A percentile compares a stretch with the other conserved stretches of the same genome.
phyloP scores from a whole-genome alignment of 306 rosid species.

The Pueraria montana region DNA sequence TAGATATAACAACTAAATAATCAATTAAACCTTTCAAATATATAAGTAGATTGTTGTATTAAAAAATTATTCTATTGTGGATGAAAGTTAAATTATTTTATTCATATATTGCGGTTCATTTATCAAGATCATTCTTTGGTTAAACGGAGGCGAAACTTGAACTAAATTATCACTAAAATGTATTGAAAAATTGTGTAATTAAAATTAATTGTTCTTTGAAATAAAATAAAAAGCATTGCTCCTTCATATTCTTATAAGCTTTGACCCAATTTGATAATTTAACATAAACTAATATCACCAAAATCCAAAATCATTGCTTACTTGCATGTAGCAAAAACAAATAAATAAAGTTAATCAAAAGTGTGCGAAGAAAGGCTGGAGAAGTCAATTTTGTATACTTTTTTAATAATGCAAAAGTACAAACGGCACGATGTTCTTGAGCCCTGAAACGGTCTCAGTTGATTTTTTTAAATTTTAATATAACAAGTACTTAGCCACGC shows the following conservation, averaged over 20 bases:
- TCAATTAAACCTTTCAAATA: not conserved
- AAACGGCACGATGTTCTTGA: slow-evolving; percentile 32
- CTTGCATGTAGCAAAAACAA: not conserved
- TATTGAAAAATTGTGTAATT: not conserved
- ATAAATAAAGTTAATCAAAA: not conserved
- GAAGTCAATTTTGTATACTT: not conserved
- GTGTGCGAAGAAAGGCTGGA: not conserved
- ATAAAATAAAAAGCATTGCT: not conserved
- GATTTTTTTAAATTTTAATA: not conserved
- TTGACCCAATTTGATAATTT: not conserved
- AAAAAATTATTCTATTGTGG: not conserved
- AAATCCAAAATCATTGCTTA: not conserved
- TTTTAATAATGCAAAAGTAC: slow-evolving; percentile 2
- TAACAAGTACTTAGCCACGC: not conserved
- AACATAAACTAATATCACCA: not conserved
- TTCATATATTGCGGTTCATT: not conserved
- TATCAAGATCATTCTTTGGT: not conserved
- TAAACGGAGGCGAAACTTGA: not conserved
- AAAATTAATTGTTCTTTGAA: not conserved
- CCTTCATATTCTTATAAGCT: not conserved
- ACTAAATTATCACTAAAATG: not conserved
- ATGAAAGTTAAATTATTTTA: not conserved
- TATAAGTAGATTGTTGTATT: not conserved
- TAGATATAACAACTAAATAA: too few species aligned
- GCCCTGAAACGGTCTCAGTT: slow-evolving; percentile 32